Percentiles rank a stretch among this genome's conserved stretches.
These are phyloP conservation scores for slime mould (Dictyostelium discoideum) DNA, from an alignment of 78 protist genomes.

Conservation along the genomic window DNA sequence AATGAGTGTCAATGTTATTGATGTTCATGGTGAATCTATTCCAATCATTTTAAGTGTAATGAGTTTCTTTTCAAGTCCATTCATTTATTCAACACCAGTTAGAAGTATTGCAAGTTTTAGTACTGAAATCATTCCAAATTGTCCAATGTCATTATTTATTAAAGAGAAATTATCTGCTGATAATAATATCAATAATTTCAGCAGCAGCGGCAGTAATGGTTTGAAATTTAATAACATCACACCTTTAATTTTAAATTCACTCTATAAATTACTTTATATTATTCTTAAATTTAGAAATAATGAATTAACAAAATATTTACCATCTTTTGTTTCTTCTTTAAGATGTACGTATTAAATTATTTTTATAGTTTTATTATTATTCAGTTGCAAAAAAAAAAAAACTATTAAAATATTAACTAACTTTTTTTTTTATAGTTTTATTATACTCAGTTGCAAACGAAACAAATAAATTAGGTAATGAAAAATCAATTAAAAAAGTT, in stretches of 20 bases:
- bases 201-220: neutral
- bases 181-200: too few species aligned
- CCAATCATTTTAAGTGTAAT: constrained; percentile 17
- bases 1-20: constrained; percentile 16
- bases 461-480: neutral
- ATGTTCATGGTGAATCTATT: constrained; percentile 13
- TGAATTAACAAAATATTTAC: constrained; percentile 4
- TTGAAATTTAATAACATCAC: neutral
- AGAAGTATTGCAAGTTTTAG: neutral
- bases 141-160: constrained; percentile 23
- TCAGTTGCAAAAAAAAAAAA: neutral
- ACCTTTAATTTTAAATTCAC: neutral
- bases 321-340: constrained; percentile 18
- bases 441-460: constrained; percentile 30
- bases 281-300: constrained; percentile 1
- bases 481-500: constrained; percentile 17
- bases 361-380: too few species aligned
- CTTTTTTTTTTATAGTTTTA: constrained; percentile 2
- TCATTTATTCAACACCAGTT: constrained; percentile 28
- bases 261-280: constrained; percentile 22
- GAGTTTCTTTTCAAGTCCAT: constrained; percentile 21
- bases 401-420: neutral
- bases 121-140: neutral
- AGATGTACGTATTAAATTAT: constrained; percentile 44
- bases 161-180: neutral